Evolutionary conservation across 805 yeast genomes (phyloP).

Genomic region (Ogataea pini): DNA sequence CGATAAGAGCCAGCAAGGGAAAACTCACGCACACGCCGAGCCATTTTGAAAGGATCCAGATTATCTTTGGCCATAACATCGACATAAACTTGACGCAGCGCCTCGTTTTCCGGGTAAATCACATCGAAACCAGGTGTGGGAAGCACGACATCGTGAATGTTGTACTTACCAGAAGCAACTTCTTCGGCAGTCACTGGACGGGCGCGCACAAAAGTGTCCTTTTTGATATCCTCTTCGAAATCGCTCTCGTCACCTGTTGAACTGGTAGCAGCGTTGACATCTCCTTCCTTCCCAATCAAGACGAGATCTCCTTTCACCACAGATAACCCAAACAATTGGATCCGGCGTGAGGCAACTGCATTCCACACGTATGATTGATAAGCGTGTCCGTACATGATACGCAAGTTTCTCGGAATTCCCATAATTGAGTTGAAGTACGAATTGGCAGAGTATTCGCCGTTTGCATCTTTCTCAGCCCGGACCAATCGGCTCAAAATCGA

Average conservation of each 20-base stretch:
- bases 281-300: slow-evolving; percentile 33
- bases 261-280: slow-evolving; percentile 16
- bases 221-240: slow-evolving; percentile 71
- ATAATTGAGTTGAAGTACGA: slow-evolving; percentile 79
- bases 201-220: slow-evolving; percentile 61
- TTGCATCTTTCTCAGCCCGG: slow-evolving; percentile 48
- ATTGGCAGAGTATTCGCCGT: slow-evolving; percentile 46
- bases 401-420: slow-evolving; percentile 87
- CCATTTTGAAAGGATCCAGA: slow-evolving; percentile 83
- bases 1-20: slow-evolving; percentile 92
- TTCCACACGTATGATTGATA: slow-evolving; percentile 98
- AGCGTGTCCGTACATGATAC: slow-evolving; percentile 96
- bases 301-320: slow-evolving; percentile 85
- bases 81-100: slow-evolving; percentile 60
- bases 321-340: slow-evolving; percentile 65
- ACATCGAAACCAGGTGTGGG: slow-evolving; percentile 98
- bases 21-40: slow-evolving; percentile 81
- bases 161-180: slow-evolving; percentile 52
- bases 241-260: slow-evolving; percentile 48
- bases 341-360: slow-evolving; percentile 73
- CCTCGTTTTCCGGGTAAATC: slow-evolving; percentile 72
- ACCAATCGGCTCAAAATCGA: slow-evolving; percentile 64
- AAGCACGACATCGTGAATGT: slow-evolving; percentile 81
- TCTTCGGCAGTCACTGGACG: slow-evolving; percentile 77
- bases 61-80: slow-evolving; percentile 78